Evolutionary conservation across 805 yeast species (phyloP).

Genomic region (Saturnispora diversa): DNA sequence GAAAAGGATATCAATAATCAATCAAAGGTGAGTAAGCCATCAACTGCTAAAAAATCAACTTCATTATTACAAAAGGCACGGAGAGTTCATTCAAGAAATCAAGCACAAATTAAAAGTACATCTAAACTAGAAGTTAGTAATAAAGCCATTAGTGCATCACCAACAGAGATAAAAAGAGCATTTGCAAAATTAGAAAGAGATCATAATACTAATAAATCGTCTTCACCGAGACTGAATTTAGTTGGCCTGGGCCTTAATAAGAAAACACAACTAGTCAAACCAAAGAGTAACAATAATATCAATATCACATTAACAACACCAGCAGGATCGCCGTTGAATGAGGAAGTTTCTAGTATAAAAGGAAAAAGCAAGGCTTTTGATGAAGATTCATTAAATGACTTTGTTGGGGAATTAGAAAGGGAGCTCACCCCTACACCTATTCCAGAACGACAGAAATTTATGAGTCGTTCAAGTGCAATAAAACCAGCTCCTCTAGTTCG

Average conservation of each 20-base stretch:
- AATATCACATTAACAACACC: background rate
- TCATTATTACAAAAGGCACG: conserved; percentile 8
- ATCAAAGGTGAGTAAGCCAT: conserved; percentile 2
- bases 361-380: background rate
- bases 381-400: background rate
- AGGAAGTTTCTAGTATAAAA: background rate
- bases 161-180: conserved; percentile 3
- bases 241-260: too few relatives aligned
- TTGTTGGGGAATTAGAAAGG: background rate
- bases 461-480: too few relatives aligned
- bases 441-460: too few relatives aligned
- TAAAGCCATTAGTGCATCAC: background rate
- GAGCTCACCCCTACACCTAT: background rate
- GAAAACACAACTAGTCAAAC: too few relatives aligned
- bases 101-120: conserved; percentile 5
- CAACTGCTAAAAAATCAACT: background rate
- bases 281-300: background rate
- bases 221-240: too few relatives aligned
- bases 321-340: background rate
- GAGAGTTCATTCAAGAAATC: conserved; percentile 7
- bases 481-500: too few relatives aligned
- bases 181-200: conserved; percentile 5
- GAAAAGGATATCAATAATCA: background rate
- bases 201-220: background rate
- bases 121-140: conserved; percentile 1